phyloP scores from a whole-genome alignment of 2,329 filamentous ascomycete genomes.

The Pestalotiopsis sp. region DNA sequence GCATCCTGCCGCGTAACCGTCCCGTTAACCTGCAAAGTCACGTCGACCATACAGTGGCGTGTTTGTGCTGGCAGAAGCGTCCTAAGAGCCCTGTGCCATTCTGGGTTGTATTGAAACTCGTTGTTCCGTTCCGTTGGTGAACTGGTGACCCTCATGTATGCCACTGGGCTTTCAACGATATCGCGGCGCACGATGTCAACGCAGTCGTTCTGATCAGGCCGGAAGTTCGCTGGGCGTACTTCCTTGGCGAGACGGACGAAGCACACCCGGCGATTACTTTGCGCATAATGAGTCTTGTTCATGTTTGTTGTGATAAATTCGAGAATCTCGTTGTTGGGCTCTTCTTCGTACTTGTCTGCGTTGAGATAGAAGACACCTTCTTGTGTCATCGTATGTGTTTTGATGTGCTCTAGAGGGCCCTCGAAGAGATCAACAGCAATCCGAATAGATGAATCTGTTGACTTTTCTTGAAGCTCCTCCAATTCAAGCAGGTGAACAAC shows the following conservation, averaged over 20 bases:
- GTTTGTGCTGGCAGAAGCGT: neutral
- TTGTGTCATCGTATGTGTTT: neutral
- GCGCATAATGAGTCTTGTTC: neutral
- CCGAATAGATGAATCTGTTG: neutral
- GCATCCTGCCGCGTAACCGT: neutral
- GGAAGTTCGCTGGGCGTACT: neutral
- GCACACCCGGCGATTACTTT: neutral
- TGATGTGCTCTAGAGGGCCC: too few species aligned
- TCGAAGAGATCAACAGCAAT: slow-evolving; percentile 3
- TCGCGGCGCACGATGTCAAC: neutral
- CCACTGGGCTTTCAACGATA: neutral
- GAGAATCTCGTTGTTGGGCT: neutral
- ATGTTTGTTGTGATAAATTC: neutral
- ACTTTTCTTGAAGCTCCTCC: neutral
- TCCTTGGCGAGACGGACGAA: slow-evolving; percentile 7
- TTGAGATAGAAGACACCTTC: slow-evolving; percentile 1
- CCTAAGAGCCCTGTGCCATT: neutral
- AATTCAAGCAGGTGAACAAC: neutral
- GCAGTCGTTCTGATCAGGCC: neutral
- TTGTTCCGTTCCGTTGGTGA: neutral
- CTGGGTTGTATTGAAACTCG: neutral
- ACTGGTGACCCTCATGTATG: neutral
- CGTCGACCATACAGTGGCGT: neutral
- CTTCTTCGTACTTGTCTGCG: neutral
- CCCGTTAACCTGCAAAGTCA: neutral